These are phyloP conservation scores for Candida sojae DNA, from an alignment of 1,139 yeast species.

Conservation along the genomic window DNA sequence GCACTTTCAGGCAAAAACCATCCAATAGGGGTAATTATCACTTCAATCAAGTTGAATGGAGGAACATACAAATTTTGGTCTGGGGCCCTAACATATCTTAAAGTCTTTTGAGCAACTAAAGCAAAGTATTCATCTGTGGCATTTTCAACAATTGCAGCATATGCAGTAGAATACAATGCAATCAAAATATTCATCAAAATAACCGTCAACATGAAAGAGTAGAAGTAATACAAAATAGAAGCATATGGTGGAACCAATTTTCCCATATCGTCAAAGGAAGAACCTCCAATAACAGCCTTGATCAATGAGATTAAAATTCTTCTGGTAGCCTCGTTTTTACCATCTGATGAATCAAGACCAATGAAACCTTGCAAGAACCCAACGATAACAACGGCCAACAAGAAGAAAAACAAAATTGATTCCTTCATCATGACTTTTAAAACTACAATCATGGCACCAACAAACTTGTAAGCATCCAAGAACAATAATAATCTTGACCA, in stretches of 20 bases:
- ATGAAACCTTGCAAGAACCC: conserved; percentile 88
- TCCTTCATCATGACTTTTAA: conserved; percentile 86
- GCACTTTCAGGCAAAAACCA: conserved; percentile 27
- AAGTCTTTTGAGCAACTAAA: conserved; percentile 78
- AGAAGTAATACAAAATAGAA: conserved; percentile 69
- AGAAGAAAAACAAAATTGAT: conserved; percentile 74
- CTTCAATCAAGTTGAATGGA: conserved; percentile 76
- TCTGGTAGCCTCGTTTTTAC: conserved; percentile 71
- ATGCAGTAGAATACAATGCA: conserved; percentile 85
- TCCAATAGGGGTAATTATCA: conserved; percentile 41
- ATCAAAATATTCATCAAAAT: conserved; percentile 77
- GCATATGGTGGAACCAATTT: conserved; percentile 86
- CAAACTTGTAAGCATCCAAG: conserved; percentile 78
- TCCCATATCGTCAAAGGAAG: conserved; percentile 70
- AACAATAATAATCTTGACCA: conserved; percentile 79
- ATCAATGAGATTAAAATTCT: conserved; percentile 65
- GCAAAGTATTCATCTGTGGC: conserved; percentile 77
- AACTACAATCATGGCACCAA: conserved; percentile 88
- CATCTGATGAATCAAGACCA: conserved; percentile 87
- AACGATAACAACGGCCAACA: conserved; percentile 65
- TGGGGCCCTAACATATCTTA: conserved; percentile 84
- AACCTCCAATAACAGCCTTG: conserved; percentile 71
- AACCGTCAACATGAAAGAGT: conserved; percentile 72
- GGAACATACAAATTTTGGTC: conserved; percentile 86
- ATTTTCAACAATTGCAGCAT: conserved; percentile 77